Evolutionary conservation across 768 basidiomycete species (phyloP), one percentile per base, ranked within the genome.

Genomic region (Mycena amicta): DNA sequence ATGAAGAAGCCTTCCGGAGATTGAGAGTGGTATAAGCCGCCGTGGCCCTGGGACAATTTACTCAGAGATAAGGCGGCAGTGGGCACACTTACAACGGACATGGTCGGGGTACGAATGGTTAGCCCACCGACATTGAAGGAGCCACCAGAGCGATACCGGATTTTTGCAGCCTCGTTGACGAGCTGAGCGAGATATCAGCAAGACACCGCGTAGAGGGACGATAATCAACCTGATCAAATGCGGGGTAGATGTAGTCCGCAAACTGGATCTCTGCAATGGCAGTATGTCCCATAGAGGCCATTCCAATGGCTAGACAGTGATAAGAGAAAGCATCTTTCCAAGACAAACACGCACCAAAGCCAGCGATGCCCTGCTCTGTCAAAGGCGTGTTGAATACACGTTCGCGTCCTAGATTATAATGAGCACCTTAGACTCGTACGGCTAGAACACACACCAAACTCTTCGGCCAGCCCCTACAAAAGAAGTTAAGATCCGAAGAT

Each of bases 211-310:
- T 33, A 22, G 26, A 30, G 12, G n/a, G 6, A 37, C 45, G 41
- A 39, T 25, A 26, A 27, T 12, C 53, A 41, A 89, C 92, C 81
- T 95, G 94, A 68, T 97, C 95, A 68, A 98, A 98, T 0, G 95
- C 95, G 12, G 95, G 95, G 68, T 80, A 95, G 59, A 96, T 95
- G 70, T 96, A 94, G 68, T 94, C 92, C 2, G 88, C 84, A 59
- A 94, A 94, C 68, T 93, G 90, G 57, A 97, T 92, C 73, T 98
- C 95, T 33, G 93, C 95, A 55, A 98, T 95, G 3, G 94, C 92
- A 3, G 92, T 93, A 59, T 94, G 94, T 1, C 95, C 95, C 89
- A 97, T 96, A 11, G 88, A 77, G 0, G 95, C 93, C 57, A 95
- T 72, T 15, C 95, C 95, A 49, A 97, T 92, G 45, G 58, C 62